Percentiles rank a stretch among this genome's conserved stretches.
Evolutionary conservation across 768 basidiomycete species (phyloP).

Genomic region (Epithele typhae): DNA sequence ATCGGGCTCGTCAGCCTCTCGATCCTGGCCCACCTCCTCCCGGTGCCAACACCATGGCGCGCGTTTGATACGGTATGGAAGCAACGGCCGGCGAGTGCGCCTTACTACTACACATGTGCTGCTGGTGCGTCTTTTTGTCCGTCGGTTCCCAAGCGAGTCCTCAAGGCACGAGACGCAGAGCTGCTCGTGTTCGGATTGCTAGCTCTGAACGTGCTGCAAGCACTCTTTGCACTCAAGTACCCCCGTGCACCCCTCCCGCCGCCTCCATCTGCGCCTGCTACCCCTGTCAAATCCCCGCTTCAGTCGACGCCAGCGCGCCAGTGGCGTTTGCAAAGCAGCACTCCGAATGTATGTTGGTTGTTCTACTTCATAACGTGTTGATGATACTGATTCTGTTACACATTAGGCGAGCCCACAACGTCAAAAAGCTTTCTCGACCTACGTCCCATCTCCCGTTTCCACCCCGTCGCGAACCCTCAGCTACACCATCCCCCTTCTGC

Average conservation of each 20-base stretch:
- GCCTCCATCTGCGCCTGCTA: constrained; percentile 16
- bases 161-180: constrained; percentile 21
- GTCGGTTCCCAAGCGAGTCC: background rate
- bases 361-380: background rate
- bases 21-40: constrained; percentile 34
- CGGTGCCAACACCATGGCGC: constrained; percentile 34
- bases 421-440: constrained; percentile 26
- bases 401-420: constrained; percentile 21
- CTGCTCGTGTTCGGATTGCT: constrained; percentile 27
- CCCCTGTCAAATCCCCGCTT: constrained; percentile 5
- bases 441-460: constrained; percentile 33
- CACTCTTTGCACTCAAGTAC: constrained; percentile 32
- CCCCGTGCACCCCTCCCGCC: constrained; percentile 29
- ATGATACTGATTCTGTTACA: constrained; percentile 10
- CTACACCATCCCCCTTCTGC: constrained; percentile 29
- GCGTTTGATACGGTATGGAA: constrained; percentile 28
- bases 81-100: constrained; percentile 3
- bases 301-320: constrained; percentile 15
- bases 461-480: constrained; percentile 29
- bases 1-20: constrained; percentile 29
- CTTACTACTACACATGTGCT: constrained; percentile 24
- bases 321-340: constrained; percentile 16
- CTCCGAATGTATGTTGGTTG: constrained; percentile 13
- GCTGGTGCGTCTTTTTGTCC: constrained; percentile 23
- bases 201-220: constrained; percentile 32